phyloP scores from a whole-genome alignment of 192 early-diverging fungal genomes.

The Martensiomyces pterosporus region DNA sequence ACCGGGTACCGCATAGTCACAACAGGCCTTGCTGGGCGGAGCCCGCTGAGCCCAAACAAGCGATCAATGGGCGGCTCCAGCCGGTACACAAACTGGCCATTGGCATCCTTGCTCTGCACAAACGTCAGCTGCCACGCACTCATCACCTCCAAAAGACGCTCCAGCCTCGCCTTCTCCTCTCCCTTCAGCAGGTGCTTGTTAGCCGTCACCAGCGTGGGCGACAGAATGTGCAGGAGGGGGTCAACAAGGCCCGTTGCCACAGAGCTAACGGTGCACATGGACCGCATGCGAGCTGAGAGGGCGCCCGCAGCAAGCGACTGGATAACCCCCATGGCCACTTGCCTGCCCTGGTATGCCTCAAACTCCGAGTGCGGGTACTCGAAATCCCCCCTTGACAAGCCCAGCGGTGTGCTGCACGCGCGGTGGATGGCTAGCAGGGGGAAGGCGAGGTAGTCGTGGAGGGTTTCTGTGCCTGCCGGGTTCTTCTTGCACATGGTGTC shows the following conservation, averaged over 20 bases:
- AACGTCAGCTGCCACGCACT: slow-evolving; percentile 19
- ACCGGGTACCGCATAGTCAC: slow-evolving; percentile 68
- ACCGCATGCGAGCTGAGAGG: slow-evolving; percentile 47
- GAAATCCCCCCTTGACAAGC: slow-evolving; percentile 55
- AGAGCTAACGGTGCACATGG: slow-evolving; percentile 47
- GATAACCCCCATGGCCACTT: slow-evolving; percentile 54
- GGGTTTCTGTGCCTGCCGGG: slow-evolving; percentile 42
- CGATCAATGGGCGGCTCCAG: slow-evolving; percentile 76
- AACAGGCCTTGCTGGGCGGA: slow-evolving; percentile 13
- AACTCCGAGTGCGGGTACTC: slow-evolving; percentile 74
- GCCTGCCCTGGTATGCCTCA: slow-evolving; percentile 54
- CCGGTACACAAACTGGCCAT: slow-evolving; percentile 29
- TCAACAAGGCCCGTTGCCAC: slow-evolving; percentile 59
- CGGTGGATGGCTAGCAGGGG: slow-evolving; percentile 71
- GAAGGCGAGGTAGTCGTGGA: slow-evolving; percentile 68
- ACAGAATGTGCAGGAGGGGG: slow-evolving; percentile 69
- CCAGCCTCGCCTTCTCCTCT: slow-evolving; percentile 15
- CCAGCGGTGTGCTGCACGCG: slow-evolving; percentile 67
- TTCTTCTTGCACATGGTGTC: slow-evolving; percentile 29
- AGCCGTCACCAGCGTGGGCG: slow-evolving; percentile 68
- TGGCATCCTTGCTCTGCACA: slow-evolving; percentile 30
- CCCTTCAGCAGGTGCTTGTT: slow-evolving; percentile 48
- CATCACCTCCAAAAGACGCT: slow-evolving; percentile 35
- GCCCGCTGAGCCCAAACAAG: slow-evolving; percentile 17
- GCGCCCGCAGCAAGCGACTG: slow-evolving; percentile 48